These are phyloP conservation scores for Syzygium grande DNA, from an alignment of 345 rosid genomes.

Conservation along the genomic window DNA sequence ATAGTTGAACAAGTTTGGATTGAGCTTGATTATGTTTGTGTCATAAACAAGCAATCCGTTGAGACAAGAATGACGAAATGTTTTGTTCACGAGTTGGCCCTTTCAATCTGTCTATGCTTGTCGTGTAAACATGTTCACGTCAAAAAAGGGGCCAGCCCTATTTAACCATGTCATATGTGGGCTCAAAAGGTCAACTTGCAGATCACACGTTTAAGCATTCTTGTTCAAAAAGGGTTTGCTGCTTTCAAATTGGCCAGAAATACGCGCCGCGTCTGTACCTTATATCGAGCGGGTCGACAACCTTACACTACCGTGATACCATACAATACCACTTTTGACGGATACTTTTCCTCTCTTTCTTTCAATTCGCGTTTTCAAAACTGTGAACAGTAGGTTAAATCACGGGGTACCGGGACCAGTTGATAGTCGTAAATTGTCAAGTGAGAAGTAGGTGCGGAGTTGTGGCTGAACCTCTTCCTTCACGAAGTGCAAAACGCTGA, in stretches of 20 bases:
- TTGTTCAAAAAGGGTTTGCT: background rate
- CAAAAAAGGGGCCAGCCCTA: background rate
- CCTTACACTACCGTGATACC: background rate
- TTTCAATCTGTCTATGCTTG: background rate
- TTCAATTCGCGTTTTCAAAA: background rate
- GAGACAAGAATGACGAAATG: background rate
- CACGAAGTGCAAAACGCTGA: background rate
- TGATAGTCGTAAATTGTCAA: background rate
- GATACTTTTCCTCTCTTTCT: background rate
- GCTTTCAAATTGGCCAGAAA: background rate
- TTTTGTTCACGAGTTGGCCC: background rate
- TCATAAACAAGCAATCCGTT: background rate
- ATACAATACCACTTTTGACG: background rate
- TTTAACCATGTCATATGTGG: background rate
- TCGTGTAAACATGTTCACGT: background rate
- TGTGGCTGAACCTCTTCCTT: background rate
- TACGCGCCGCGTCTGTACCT: fast-evolving
- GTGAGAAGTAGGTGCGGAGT: background rate
- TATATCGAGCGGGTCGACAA: background rate
- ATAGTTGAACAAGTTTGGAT: background rate
- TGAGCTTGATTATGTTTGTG: background rate
- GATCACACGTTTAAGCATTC: background rate
- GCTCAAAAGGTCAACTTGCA: background rate
- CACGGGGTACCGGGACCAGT: background rate
- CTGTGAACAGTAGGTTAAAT: background rate